Base-by-base conservation (phyloP, 1,139 yeast genomes). In the Suhomyces kunorum region DNA sequence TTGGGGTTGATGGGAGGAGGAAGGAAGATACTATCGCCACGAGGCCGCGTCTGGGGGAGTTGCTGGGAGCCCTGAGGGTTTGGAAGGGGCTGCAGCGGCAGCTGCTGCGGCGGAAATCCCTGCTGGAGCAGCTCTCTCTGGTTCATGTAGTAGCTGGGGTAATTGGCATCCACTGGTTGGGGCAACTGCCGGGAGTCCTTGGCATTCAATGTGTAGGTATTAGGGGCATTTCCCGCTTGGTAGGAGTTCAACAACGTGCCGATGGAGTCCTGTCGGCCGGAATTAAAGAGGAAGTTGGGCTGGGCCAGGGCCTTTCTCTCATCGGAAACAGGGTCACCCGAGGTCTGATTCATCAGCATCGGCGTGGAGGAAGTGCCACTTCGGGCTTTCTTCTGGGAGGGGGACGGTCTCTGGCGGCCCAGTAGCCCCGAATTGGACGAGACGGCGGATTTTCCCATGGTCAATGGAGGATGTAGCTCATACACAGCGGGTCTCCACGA, bases 21-120 rank as follows among this genome's bases (percentile, higher is more conserved):
- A 2, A 59, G 50, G 24, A 50, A 53, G 12, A 59, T 53, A 30
- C 55, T 49, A 34, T 59, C 63, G 11, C 59, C 59, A 5, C 62
- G 44, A 8, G 55, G 52, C 33, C 55, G 41, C 16, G 39, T 28
- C 26, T 26, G 40, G 14, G 31, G 40, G 16, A 25, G 38, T 22
- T 42, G 48, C 16, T 36, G 42, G 38, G 35, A 44, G 19, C 42
- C 34, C 35, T 34, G 35, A 11, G 4, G 24, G 17, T 11, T 26
- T 25, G 38, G 27, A 32, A 19, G 26, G n/a, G 26, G 14, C 28
- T 29, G 36, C 35, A 38, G 38, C 16, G 25, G 29, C 33, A 18
- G 30, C 27, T 17, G 26, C 23, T 34, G 31, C 14, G 16, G 36
- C 5, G 35, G 26, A 15, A 27, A 37, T 24, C 26, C 16, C 16